Conservation (phyloP, 805 yeast species). For the Metschnikowia henanensis region DNA sequence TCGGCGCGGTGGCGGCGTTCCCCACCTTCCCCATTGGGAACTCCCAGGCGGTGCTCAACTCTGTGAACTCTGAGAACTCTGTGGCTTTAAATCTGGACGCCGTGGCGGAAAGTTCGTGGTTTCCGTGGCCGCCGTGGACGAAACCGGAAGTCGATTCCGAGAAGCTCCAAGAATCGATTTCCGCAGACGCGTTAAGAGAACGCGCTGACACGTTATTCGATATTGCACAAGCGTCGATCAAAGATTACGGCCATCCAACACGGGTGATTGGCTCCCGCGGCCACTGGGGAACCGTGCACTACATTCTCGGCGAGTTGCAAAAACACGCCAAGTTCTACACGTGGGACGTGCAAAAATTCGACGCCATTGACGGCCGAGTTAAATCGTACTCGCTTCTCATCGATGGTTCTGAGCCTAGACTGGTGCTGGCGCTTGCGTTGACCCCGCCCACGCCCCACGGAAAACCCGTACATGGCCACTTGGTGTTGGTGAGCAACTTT, state of each 20-base stretch:
- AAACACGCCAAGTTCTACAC: slow-evolving; percentile 59
- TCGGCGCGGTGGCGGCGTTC: slow-evolving; percentile 22
- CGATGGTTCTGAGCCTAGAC: slow-evolving; percentile 50
- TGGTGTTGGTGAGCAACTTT: slow-evolving; percentile 55
- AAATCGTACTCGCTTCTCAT: slow-evolving; percentile 52
- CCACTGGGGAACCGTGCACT: slow-evolving; percentile 76
- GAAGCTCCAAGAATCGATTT: slow-evolving; percentile 60
- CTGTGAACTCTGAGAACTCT: no score
- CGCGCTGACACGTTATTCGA: slow-evolving; percentile 67
- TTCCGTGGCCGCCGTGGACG: slow-evolving; percentile 22
- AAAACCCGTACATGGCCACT: slow-evolving; percentile 55
- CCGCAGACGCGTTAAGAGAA: slow-evolving; percentile 53
- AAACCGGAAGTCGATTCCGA: slow-evolving; percentile 62
- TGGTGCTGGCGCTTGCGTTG: slow-evolving; percentile 60
- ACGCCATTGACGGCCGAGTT: slow-evolving; percentile 73
- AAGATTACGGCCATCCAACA: slow-evolving; percentile 79
- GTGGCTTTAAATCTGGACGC: neutral
- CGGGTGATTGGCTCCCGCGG: slow-evolving; percentile 92
- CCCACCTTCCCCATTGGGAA: slow-evolving; percentile 16
- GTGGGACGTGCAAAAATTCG: slow-evolving; percentile 64
- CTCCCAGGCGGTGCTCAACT: slow-evolving; percentile 6
- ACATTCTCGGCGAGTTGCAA: slow-evolving; percentile 59
- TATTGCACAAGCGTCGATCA: slow-evolving; percentile 59
- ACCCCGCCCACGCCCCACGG: slow-evolving; percentile 74
- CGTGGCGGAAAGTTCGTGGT: slow-evolving; percentile 8